These are phyloP conservation scores for Penicillium sp. DNA, from an alignment of 2,329 filamentous ascomycete genomes.

Conservation along the genomic window DNA sequence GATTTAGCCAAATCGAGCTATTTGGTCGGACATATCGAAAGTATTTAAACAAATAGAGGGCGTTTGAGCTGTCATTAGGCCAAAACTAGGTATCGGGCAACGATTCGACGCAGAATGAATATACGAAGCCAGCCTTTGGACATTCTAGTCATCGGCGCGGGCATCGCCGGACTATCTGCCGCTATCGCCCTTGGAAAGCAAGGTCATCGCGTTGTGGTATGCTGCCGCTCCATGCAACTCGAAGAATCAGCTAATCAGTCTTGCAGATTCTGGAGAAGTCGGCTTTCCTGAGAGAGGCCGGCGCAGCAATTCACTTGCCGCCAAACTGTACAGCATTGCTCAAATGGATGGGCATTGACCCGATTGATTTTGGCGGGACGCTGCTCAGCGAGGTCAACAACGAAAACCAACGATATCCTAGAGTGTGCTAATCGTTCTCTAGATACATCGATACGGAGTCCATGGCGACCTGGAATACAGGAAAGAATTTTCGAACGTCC, in stretches of 20 bases:
- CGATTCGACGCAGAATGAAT: no score
- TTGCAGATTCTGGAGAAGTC: conserved; percentile 33
- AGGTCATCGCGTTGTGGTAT: conserved; percentile 36
- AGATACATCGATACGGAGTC: conserved; percentile 24
- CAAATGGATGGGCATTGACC: conserved; percentile 26
- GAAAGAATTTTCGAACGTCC: conserved; percentile 17
- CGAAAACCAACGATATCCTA: background rate
- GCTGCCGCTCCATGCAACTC: background rate
- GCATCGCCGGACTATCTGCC: conserved; percentile 36
- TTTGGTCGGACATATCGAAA: no score
- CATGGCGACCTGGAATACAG: conserved; percentile 19
- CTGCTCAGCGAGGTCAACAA: conserved; percentile 23
- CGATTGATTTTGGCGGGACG: conserved; percentile 25
- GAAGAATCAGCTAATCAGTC: background rate
- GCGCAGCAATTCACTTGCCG: conserved; percentile 29
- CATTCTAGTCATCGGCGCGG: conserved; percentile 34
- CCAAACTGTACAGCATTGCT: conserved; percentile 31
- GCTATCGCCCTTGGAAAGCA: conserved; percentile 36
- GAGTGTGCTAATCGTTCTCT: background rate
- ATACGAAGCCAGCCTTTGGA: conserved; percentile 5
- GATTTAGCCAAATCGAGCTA: background rate
- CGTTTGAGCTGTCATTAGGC: no score
- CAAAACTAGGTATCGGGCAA: no score
- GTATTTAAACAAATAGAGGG: no score
- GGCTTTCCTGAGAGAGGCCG: conserved; percentile 25